Percentiles rank a stretch among this genome's conserved stretches.
phyloP scores from a whole-genome alignment of 78 protist species.

The Cyanophora paradoxa region DNA sequence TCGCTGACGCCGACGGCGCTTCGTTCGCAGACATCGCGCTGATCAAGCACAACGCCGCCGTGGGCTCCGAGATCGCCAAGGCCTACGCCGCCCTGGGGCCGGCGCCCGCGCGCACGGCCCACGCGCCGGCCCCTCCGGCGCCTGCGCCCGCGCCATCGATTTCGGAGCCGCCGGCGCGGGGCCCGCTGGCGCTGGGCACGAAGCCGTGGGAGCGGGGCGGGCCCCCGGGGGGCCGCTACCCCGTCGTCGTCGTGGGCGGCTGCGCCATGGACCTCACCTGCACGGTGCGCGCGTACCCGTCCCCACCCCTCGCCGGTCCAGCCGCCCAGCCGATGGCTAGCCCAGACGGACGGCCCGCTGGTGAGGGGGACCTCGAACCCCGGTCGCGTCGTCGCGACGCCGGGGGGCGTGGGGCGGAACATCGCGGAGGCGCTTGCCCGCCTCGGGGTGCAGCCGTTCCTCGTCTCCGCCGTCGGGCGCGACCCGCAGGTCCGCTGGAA shows the following conservation, averaged over 20 bases:
- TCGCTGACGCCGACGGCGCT: slow-evolving; percentile 65
- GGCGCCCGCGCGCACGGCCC: background rate
- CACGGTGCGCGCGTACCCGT: too few species aligned
- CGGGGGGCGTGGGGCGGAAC: slow-evolving; percentile 29
- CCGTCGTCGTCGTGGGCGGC: background rate
- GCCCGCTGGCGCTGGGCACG: background rate
- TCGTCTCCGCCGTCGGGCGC: slow-evolving; percentile 7
- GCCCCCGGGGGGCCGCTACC: background rate
- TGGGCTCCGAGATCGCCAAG: slow-evolving; percentile 74
- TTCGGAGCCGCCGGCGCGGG: too few species aligned
- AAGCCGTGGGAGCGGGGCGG: background rate
- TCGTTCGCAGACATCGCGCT: slow-evolving; percentile 73
- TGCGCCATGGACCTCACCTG: too few species aligned
- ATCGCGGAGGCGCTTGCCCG: slow-evolving; percentile 15
- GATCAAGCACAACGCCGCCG: slow-evolving; percentile 74
- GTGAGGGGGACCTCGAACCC: background rate
- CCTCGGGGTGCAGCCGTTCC: background rate
- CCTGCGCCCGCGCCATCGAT: background rate
- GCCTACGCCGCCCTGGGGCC: background rate
- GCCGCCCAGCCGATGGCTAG: background rate
- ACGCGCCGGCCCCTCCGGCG: background rate
- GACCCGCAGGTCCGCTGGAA: too few species aligned
- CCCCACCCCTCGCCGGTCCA: background rate
- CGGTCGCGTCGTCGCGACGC: background rate
- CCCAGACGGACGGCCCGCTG: background rate